Base-by-base conservation (phyloP, 768 basidiomycete species). In the Auricularia sp. region DNA sequence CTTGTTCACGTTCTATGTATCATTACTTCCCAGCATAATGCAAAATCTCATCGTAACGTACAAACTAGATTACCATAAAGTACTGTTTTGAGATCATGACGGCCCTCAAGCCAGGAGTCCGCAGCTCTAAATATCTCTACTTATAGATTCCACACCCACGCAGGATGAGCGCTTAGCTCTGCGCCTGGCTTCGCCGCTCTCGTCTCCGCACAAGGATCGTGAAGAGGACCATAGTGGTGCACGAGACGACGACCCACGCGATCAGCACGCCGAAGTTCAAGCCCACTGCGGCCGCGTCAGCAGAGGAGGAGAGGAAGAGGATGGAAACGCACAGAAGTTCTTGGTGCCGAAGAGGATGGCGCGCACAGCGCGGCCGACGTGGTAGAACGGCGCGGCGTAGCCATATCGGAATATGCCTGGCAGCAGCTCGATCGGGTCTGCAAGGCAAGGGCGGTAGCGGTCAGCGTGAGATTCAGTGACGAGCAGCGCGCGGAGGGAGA, bases 311-410 rank as follows among this genome's bases (percentile, higher is more conserved):
- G 42, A 36, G 29, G 14, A 23, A 34, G n/a, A 43, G n/a, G 43
- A n/a, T 42, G 29, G 5, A 3, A 12, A 77, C 83, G 43, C 65
- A 87, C 85, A 71, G 21, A 81, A 74, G 65, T 87, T 85, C 70
- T 82, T 83, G 3, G 87, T 87, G 43, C 80, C 75, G 67, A 91
- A 89, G n/a, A 87, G 71, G 64, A 91, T 77, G 33, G 83, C 77
- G 21, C 89, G 79, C 3, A 84, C 79, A 0, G 86, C 82, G 44
- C 77, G 74, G 14, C 85, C 83, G 35, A 90, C 77, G 68, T 90
- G 87, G 71, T 87, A 90, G 70, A 91, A 89, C 1, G 89, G 89
- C 67, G 78, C 78, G 0, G 82, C 87, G 67, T 84, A 87, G 1
- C 87, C 90, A 65, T 89, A 89, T 60, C 78, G 80, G 73, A 80